These are phyloP conservation scores for Stagonosporopsis chrysanthemi DNA, from an alignment of 2,329 filamentous ascomycete genomes.

Conservation along the genomic window DNA sequence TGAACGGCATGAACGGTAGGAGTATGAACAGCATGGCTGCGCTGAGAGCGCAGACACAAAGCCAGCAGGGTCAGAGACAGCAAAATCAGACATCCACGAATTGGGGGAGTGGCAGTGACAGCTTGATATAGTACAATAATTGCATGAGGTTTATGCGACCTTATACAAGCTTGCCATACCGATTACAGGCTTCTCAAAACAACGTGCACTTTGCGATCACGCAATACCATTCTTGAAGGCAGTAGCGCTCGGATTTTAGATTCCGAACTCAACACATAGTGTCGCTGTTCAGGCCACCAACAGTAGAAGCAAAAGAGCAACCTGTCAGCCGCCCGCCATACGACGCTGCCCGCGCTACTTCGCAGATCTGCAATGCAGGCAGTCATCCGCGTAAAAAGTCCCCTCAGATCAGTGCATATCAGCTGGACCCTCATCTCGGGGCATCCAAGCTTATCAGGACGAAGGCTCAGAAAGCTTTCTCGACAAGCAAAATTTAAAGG, in stretches of 20 bases:
- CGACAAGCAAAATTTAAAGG: conserved; percentile 16
- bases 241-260: not conserved
- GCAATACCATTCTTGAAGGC: not conserved
- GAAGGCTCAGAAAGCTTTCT: conserved; percentile 3
- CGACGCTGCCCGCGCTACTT: conserved; percentile 3
- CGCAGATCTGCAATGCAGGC: conserved; percentile 9
- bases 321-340: not conserved
- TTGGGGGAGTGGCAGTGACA: conserved; percentile 38
- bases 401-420: conserved; percentile 12
- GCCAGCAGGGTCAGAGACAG: conserved; percentile 29
- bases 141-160: not conserved
- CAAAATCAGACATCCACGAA: conserved; percentile 27
- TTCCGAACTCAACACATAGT: not conserved
- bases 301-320: not conserved
- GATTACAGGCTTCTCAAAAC: not conserved
- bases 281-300: not conserved
- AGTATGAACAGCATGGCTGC: conserved; percentile 36
- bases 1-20: conserved; percentile 2
- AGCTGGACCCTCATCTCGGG: conserved; percentile 1
- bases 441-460: not conserved
- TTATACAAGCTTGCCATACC: not conserved
- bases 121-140: conserved; percentile 31
- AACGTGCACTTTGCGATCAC: not conserved
- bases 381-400: not conserved
- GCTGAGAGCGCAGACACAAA: conserved; percentile 37